Base-by-base conservation (phyloP, 176 grass and related monocot species). In the Eremochloa ophiuroides region DNA sequence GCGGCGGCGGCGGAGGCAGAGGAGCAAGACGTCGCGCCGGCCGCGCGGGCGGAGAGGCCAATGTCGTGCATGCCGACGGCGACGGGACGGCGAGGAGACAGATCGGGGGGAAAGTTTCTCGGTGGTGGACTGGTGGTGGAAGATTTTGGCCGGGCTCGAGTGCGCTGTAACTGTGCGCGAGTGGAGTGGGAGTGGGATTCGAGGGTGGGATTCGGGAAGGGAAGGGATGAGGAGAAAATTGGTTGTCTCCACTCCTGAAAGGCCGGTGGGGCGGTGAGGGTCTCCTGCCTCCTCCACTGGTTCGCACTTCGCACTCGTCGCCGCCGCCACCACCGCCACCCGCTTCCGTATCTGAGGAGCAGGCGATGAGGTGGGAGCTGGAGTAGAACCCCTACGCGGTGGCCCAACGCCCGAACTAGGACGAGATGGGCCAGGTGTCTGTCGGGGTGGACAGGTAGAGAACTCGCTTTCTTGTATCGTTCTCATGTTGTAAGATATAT, bases 21-120 rank as follows among this genome's bases (percentile, higher is more conserved):
- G 16, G 81, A 64, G 31, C 62, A 70, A 2, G 82, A 62, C 15
- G 60, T 31, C 8, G 60, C 69, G 76, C 79, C 73, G 79, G 73
- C 74, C 11, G 83, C 78, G 77, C 80, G 83, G 33, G 84, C 88
- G 25, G 80, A 90, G 75, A 87, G 83, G 18, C 80, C 80, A 20
- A 70, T 79, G 33, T 87, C 88, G 62, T 67, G 80, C 83, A 90
- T 86, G 6, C 1, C 50, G 44, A 51, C 29, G 16, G 25, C 50
- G 44, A 51, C 29, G 16, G 25, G 25, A 60, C 23, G 56, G 58
- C 1, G 58, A 61, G 58, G 25, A 61, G 58, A 61, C 25, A 27
- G 25, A 61, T 26, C 23, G 58, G 25, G 58, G 50, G 23, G 11
- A 28, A 61, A 61, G 58, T 61, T 61, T 27, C 56, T 12, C 58